Conservation (phyloP, 2,329 filamentous ascomycete genomes). For the Ophioceras dolichostomum region DNA sequence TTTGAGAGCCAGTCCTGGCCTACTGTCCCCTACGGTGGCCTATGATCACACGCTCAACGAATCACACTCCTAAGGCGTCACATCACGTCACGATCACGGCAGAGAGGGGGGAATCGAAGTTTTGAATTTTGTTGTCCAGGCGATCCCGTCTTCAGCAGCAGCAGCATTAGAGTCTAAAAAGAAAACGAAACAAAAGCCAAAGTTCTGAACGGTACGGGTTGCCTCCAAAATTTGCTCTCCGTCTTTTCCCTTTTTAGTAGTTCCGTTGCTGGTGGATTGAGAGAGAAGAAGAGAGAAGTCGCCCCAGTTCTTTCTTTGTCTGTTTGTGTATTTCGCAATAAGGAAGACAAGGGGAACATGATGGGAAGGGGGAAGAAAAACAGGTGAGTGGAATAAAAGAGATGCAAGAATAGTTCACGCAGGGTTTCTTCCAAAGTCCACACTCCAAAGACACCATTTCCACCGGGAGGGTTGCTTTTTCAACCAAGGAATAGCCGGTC, state of each 20-base stretch:
- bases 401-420: conserved; percentile 28
- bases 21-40: no score
- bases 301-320: conserved; percentile 10
- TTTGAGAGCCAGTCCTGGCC: no score
- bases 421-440: conserved; percentile 38
- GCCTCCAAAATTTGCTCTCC: conserved; percentile 33
- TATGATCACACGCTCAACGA: no score
- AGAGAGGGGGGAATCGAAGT: conserved; percentile 12
- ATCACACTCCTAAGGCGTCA: neutral
- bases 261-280: conserved; percentile 29
- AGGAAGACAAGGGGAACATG: neutral
- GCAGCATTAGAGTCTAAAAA: conserved; percentile 38
- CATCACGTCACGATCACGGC: conserved; percentile 2
- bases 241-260: conserved; percentile 22
- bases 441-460: conserved; percentile 53
- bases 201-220: conserved; percentile 22
- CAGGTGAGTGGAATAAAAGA: conserved; percentile 22
- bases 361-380: neutral
- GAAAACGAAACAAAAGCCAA: conserved; percentile 28
- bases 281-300: conserved; percentile 17
- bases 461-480: conserved; percentile 22
- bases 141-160: conserved; percentile 22
- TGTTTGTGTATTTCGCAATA: conserved; percentile 28
- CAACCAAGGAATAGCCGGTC: conserved; percentile 29
- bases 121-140: conserved; percentile 43